These are phyloP conservation scores for Wickerhamiella brachini DNA, from an alignment of 805 yeast genomes.

Conservation along the genomic window DNA sequence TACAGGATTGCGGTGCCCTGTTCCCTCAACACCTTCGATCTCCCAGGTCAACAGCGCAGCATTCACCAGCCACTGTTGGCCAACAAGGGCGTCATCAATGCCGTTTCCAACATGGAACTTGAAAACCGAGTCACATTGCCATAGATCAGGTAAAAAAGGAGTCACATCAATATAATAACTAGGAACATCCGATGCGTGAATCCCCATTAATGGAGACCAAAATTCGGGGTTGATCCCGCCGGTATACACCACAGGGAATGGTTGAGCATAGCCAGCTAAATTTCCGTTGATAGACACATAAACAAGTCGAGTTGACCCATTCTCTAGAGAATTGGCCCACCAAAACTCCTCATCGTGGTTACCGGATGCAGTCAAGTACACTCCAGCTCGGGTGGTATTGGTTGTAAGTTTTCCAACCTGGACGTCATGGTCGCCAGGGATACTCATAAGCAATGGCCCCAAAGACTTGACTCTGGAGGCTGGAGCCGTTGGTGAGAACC, in stretches of 20 bases:
- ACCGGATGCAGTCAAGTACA: slow-evolving; percentile 53
- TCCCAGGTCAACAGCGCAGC: slow-evolving; percentile 24
- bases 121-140: slow-evolving; percentile 32
- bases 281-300: slow-evolving; percentile 47
- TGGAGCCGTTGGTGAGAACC: background rate
- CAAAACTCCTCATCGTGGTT: slow-evolving; percentile 71
- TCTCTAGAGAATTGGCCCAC: slow-evolving; percentile 29
- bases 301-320: slow-evolving; percentile 34
- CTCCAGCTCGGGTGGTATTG: slow-evolving; percentile 42
- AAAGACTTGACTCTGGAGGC: slow-evolving; percentile 1
- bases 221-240: slow-evolving; percentile 72
- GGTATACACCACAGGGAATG: slow-evolving; percentile 62
- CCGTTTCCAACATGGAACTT: slow-evolving; percentile 36
- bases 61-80: slow-evolving; percentile 23
- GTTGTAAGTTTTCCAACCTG: slow-evolving; percentile 25
- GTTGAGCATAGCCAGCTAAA: slow-evolving; percentile 47
- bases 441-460: background rate
- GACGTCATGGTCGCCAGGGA: background rate
- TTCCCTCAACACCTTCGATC: slow-evolving; percentile 15
- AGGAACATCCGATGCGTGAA: slow-evolving; percentile 61
- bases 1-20: slow-evolving; percentile 9
- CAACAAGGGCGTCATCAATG: slow-evolving; percentile 10
- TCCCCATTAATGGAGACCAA: slow-evolving; percentile 71
- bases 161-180: slow-evolving; percentile 58
- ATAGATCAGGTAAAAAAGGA: slow-evolving; percentile 52